Percentiles rank a stretch among this genome's conserved stretches.
These are phyloP conservation scores for Sphaerulina vaccinii DNA, from an alignment of 2,329 filamentous ascomycete species.

Conservation along the genomic window DNA sequence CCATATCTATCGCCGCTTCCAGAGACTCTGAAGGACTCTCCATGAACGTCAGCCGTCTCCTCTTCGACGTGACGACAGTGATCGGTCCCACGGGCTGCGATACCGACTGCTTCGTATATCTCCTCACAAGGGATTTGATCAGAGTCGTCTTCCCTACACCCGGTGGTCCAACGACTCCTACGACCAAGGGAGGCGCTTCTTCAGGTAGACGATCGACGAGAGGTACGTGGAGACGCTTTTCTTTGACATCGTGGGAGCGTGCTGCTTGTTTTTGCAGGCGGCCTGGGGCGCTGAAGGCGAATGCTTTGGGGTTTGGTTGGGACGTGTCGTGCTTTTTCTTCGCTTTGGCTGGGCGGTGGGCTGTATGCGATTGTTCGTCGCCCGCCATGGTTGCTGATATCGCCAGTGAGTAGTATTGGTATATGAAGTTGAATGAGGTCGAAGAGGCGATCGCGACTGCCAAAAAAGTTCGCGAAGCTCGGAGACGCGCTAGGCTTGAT, in stretches of 20 bases:
- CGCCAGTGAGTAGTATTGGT: neutral
- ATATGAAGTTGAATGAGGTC: neutral
- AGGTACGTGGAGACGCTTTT: constrained; percentile 93
- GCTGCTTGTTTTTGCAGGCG: constrained; percentile 73
- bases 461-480: constrained; percentile 10
- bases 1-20: constrained; percentile 93
- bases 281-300: constrained; percentile 78
- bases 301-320: constrained; percentile 86
- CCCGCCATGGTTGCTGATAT: constrained; percentile 31
- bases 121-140: constrained; percentile 87
- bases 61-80: constrained; percentile 94
- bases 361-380: constrained; percentile 72
- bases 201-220: constrained; percentile 94
- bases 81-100: constrained; percentile 87
- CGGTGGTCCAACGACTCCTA: constrained; percentile 90
- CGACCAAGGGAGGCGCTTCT: constrained; percentile 88
- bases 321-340: constrained; percentile 67
- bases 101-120: constrained; percentile 94
- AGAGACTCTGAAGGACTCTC: constrained; percentile 94
- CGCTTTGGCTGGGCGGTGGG: constrained; percentile 83
- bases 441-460: constrained; percentile 16
- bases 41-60: constrained; percentile 88
- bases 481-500: neutral
- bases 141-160: constrained; percentile 94
- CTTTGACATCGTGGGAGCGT: constrained; percentile 78